These are phyloP conservation scores for Oidium heveae DNA, from an alignment of 2,329 filamentous ascomycete species.

Conservation along the genomic window DNA sequence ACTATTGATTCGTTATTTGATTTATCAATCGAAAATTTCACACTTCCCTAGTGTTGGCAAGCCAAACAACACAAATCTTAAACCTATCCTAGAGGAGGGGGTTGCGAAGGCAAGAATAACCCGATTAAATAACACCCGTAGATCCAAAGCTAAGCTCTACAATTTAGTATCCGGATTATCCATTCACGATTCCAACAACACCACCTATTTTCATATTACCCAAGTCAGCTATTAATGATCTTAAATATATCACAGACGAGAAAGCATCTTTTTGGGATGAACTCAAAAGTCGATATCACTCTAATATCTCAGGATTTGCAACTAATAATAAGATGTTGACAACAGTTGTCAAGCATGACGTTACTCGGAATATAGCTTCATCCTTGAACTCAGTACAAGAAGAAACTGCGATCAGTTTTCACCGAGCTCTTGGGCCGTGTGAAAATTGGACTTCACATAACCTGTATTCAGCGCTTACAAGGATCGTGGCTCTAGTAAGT, in stretches of 20 bases:
- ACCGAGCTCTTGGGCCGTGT: background rate
- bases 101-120: background rate
- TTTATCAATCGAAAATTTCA: no score
- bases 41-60: background rate
- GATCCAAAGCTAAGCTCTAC: background rate
- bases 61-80: background rate
- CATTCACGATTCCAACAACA: background rate
- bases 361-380: background rate
- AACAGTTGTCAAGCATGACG: background rate
- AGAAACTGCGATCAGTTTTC: background rate
- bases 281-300: background rate
- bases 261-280: background rate
- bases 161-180: background rate
- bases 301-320: background rate
- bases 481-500: constrained; percentile 1
- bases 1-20: no score
- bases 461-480: background rate
- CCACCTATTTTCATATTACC: constrained; percentile 1
- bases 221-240: background rate
- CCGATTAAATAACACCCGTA: no score
- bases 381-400: background rate
- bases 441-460: background rate
- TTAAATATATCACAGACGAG: background rate
- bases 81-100: background rate
- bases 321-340: background rate